Evolutionary conservation across 768 basidiomycete genomes (phyloP), one percentile per base, ranked within the genome.

Genomic region (Erythrobasidium yunnanense): DNA sequence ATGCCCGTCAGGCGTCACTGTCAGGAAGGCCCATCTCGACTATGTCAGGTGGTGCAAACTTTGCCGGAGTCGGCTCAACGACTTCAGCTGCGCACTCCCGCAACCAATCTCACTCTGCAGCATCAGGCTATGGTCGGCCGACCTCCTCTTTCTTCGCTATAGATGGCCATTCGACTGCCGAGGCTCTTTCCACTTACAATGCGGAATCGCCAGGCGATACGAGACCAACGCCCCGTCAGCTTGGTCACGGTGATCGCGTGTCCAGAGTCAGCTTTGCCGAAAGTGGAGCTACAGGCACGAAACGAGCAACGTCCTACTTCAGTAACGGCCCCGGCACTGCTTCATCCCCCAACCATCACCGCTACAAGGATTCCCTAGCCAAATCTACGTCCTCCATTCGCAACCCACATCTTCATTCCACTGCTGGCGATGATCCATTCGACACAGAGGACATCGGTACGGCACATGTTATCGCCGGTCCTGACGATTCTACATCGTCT

Each of bases 111-210:
- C 32, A 23, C 13, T 42, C 38, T 47, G 56, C 22, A 17, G 6
- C 35, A 45, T 45, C 56, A 45, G 56, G 38, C 27, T 27, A 27
- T 4, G 56, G 56, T 7, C 27, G 60, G 7, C 60, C 60, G 2
- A 30, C 60, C n/a, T 63, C 60, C 13, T 63, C 60, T 30, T 63
- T 63, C 32, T 63, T 50, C 32, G 60, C 60, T 15, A 8, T 63
- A 8, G 60, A 63, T 27, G 60, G 60, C 8, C 60, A 63, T 32
- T 45, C 38, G 18, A 45, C 45, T 20, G 56, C 47, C 30, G 56
- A 47, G 45, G 47, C 34, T 4, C 56, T 45, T 6, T 58, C 56
- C 7, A 22, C 23, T 32, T 3, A 18, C 8, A 38, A 38, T 25
- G 27, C 22, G 15, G 42, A 45, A 20, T 15, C 42, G 15, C 42